A percentile compares a stretch with the other conserved stretches of the same genome.
These are phyloP conservation scores for Tylopilus plumbeoviolaceoides DNA, from an alignment of 768 basidiomycete species.

Conservation along the genomic window DNA sequence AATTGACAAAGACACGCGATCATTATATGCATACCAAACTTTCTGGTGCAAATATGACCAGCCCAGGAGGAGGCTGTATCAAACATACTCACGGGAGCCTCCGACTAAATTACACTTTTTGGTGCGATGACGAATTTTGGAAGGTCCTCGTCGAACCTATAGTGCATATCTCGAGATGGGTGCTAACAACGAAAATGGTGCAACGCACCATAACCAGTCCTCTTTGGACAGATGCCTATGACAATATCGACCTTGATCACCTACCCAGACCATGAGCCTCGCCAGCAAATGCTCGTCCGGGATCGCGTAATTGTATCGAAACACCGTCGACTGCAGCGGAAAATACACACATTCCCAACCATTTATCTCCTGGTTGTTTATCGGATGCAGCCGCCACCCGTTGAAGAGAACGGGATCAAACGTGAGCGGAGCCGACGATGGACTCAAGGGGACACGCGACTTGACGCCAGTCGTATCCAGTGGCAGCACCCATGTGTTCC, in stretches of 20 bases:
- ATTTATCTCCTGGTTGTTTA: neutral
- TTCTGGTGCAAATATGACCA: too few relatives aligned
- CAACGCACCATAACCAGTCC: constrained; percentile 22
- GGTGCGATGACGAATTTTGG: too few relatives aligned
- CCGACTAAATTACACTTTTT: too few relatives aligned
- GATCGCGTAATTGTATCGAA: constrained; percentile 26
- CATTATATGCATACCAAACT: too few relatives aligned
- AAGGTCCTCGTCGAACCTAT: neutral
- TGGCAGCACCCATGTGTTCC: neutral
- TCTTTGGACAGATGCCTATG: neutral
- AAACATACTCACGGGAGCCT: too few relatives aligned
- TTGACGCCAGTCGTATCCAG: too few relatives aligned
- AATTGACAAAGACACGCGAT: too few relatives aligned
- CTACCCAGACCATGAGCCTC: constrained; percentile 5
- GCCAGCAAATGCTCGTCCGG: constrained; percentile 5
- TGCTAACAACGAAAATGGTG: too few relatives aligned
- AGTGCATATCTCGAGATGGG: neutral
- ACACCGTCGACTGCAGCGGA: constrained; percentile 15
- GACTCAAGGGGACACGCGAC: too few relatives aligned
- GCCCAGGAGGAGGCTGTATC: too few relatives aligned
- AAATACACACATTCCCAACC: neutral
- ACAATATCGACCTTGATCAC: neutral
- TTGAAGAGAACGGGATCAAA: constrained; percentile 6
- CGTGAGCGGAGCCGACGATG: neutral
- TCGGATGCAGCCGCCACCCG: constrained; percentile 13